Evolutionary conservation across 1,284 basidiomycete species (phyloP).

Genomic region (Fomitopsis pinicola): DNA sequence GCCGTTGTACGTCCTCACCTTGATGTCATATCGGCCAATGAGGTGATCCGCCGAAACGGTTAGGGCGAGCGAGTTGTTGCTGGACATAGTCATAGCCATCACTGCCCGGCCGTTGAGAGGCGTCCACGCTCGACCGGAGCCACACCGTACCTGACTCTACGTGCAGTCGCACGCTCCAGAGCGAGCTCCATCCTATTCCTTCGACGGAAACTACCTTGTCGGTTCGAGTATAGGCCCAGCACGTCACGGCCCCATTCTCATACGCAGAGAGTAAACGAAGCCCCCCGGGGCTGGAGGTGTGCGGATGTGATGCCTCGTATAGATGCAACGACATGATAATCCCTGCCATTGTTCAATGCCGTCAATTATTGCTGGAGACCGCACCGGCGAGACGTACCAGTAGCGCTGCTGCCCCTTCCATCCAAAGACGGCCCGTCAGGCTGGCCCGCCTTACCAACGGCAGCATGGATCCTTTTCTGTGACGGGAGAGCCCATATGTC

Average conservation of each 20-base stretch:
- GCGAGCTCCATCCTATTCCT: slow-evolving; percentile 66
- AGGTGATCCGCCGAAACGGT: slow-evolving; percentile 85
- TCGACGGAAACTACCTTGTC: slow-evolving; percentile 53
- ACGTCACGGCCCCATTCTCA: slow-evolving; percentile 75
- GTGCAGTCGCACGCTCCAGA: slow-evolving; percentile 72
- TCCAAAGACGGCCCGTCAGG: slow-evolving; percentile 30
- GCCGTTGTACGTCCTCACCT: slow-evolving; percentile 32
- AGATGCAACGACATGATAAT: slow-evolving; percentile 86
- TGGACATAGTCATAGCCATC: slow-evolving; percentile 79
- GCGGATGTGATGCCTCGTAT: slow-evolving; percentile 31
- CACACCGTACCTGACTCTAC: slow-evolving; percentile 67
- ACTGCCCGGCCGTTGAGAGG: slow-evolving; percentile 40
- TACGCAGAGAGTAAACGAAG: slow-evolving; percentile 69
- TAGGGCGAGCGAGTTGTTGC: slow-evolving; percentile 56
- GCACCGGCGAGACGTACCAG: slow-evolving; percentile 19
- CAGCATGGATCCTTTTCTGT: slow-evolving; percentile 68
- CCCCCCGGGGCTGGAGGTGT: slow-evolving; percentile 30
- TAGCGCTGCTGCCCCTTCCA: slow-evolving; percentile 36
- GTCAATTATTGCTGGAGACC: too few species aligned
- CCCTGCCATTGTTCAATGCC: slow-evolving; percentile 38
- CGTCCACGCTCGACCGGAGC: neutral
- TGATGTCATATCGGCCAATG: slow-evolving; percentile 63
- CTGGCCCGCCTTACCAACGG: slow-evolving; percentile 55
- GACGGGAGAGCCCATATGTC: slow-evolving; percentile 77
- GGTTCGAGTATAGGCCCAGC: slow-evolving; percentile 48